These are phyloP conservation scores for Capniomyces stellatus DNA, from an alignment of 371 early-diverging fungal species.

Conservation along the genomic window DNA sequence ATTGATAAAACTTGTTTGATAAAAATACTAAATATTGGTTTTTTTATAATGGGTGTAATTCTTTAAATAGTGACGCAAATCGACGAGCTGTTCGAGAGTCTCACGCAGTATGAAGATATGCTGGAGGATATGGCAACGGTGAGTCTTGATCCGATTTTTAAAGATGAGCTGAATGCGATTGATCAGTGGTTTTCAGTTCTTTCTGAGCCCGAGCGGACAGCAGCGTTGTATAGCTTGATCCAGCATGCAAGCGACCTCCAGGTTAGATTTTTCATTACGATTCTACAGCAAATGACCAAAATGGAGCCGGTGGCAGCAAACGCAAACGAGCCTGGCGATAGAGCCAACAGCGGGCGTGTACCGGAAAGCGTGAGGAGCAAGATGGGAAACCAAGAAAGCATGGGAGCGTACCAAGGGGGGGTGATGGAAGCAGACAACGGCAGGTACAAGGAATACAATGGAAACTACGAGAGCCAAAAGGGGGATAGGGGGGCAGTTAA, in stretches of 20 bases:
- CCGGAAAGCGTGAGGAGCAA: slow-evolving; percentile 33
- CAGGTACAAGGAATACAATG: not conserved
- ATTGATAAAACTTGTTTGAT: too few relatives aligned
- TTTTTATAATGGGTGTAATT: too few relatives aligned
- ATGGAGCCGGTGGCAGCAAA: slow-evolving; percentile 34
- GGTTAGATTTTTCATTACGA: slow-evolving; percentile 76
- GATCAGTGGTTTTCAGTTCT: slow-evolving; percentile 88
- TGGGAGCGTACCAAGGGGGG: slow-evolving; percentile 12
- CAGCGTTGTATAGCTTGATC: slow-evolving; percentile 71
- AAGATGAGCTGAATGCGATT: slow-evolving; percentile 80
- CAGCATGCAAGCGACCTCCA: slow-evolving; percentile 81
- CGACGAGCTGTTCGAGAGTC: slow-evolving; percentile 79
- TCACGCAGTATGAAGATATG: slow-evolving; percentile 73
- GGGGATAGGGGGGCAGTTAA: too few relatives aligned
- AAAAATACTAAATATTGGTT: too few relatives aligned
- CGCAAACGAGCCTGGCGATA: not conserved
- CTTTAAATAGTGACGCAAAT: slow-evolving; percentile 48
- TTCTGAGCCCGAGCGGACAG: slow-evolving; percentile 77
- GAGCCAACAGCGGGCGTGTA: slow-evolving; percentile 40
- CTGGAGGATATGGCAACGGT: slow-evolving; percentile 86
- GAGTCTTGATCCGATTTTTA: slow-evolving; percentile 75
- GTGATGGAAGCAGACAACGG: slow-evolving; percentile 1
- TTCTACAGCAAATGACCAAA: slow-evolving; percentile 74
- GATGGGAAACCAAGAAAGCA: slow-evolving; percentile 1
- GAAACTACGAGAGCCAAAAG: too few relatives aligned